Evolutionary conservation across 306 rosid species (phyloP).

Genomic region (Boehmeria nivea): DNA sequence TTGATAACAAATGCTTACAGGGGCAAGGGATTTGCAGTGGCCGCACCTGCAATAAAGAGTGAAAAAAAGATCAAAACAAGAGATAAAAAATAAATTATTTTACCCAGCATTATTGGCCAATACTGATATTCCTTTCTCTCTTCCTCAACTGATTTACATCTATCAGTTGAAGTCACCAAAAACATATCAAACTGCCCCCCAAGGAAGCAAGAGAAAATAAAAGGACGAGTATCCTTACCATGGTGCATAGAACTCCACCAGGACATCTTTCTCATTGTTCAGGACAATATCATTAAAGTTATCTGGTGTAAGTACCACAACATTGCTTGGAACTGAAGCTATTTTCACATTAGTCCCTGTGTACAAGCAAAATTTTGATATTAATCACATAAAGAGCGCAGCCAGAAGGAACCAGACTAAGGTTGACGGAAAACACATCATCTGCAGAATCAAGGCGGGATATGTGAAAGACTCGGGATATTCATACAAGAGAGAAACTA

Average conservation of each 20-base stretch:
- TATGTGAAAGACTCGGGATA: not conserved
- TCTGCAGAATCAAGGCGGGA: conserved; percentile 4
- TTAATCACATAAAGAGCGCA: conserved; percentile 10
- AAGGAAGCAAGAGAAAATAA: too few species aligned
- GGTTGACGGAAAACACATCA: conserved; percentile 8
- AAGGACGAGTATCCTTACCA: conserved; percentile 40
- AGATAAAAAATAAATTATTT: not conserved
- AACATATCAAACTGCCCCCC: too few species aligned
- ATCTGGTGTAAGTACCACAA: conserved; percentile 51
- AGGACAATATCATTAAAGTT: conserved; percentile 68
- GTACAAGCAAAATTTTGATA: conserved; percentile 17
- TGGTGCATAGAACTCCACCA: conserved; percentile 94
- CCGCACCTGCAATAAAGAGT: conserved; percentile 65
- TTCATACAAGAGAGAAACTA: not conserved
- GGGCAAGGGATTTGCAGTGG: conserved; percentile 90
- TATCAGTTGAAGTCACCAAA: too few species aligned
- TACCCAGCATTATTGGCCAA: not conserved
- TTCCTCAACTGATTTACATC: not conserved
- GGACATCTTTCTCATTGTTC: conserved; percentile 74
- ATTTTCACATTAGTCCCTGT: conserved; percentile 86
- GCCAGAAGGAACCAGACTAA: not conserved
- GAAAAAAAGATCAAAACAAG: conserved; percentile 1
- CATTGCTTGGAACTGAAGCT: conserved; percentile 55
- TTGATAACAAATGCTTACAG: conserved; percentile 46
- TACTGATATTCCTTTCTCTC: not conserved